phyloP scores from a whole-genome alignment of 2,329 filamentous ascomycete species.

The Aureobasidium lini region DNA sequence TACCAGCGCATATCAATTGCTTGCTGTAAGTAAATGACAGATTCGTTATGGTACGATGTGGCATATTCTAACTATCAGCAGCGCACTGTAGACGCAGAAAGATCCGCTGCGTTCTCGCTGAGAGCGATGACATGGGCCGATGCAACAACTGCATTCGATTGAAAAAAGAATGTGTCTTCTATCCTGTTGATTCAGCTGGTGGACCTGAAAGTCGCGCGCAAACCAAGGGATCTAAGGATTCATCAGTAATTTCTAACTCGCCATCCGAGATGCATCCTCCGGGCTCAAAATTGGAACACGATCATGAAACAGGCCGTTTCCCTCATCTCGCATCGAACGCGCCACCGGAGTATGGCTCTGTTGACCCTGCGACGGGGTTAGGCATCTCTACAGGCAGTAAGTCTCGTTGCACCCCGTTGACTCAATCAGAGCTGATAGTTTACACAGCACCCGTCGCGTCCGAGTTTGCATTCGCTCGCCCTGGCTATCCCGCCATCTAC shows the following conservation, averaged over 20 bases:
- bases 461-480: slow-evolving; percentile 7
- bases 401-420: neutral
- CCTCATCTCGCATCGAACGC: slow-evolving; percentile 19
- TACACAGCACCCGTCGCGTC: neutral
- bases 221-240: slow-evolving; percentile 21
- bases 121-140: slow-evolving; percentile 63
- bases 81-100: slow-evolving; percentile 89
- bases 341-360: slow-evolving; percentile 16
- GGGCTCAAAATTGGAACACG: slow-evolving; percentile 9
- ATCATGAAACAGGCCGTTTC: slow-evolving; percentile 17
- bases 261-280: slow-evolving; percentile 13
- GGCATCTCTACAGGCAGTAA: slow-evolving; percentile 12
- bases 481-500: slow-evolving; percentile 2
- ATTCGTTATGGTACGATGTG: neutral
- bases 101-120: slow-evolving; percentile 77
- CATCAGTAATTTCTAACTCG: slow-evolving; percentile 16
- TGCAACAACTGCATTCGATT: slow-evolving; percentile 90
- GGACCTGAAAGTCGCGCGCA: slow-evolving; percentile 46
- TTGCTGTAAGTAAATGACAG: slow-evolving; percentile 63
- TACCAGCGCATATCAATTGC: slow-evolving; percentile 94
- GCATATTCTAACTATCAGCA: slow-evolving; percentile 33
- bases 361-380: slow-evolving; percentile 16
- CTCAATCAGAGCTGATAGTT: neutral
- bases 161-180: slow-evolving; percentile 91
- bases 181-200: slow-evolving; percentile 69